phyloP scores from a whole-genome alignment of 306 rosid species.

The Lablab purpureus region DNA sequence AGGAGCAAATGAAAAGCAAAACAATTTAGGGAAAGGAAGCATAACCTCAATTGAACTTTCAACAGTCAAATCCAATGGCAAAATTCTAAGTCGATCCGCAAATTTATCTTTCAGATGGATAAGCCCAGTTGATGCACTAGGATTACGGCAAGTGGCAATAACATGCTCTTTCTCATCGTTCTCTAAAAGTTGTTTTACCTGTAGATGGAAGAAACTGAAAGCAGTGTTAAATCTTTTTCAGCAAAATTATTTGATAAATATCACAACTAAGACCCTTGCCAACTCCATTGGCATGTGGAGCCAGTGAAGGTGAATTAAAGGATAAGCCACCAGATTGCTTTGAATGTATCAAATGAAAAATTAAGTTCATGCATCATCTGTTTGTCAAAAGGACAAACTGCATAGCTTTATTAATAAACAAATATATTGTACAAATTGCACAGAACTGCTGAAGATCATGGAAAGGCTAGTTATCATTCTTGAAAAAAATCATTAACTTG shows the following conservation, averaged over 20 bases:
- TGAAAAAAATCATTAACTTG: not conserved
- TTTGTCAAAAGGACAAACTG: not conserved
- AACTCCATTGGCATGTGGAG: not conserved
- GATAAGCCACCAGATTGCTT: not conserved
- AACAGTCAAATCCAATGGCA: conserved; percentile 73
- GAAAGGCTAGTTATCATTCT: conserved; percentile 17
- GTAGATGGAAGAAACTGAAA: conserved; percentile 36
- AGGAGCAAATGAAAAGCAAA: conserved; percentile 14
- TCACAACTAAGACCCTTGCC: not conserved
- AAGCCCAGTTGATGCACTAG: conserved; percentile 71
- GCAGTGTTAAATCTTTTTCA: conserved; percentile 31
- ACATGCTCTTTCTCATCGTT: conserved; percentile 79
- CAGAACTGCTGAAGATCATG: not conserved
- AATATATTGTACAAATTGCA: not conserved
- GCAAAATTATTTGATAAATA: not conserved
- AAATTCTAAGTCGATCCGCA: conserved; percentile 65
- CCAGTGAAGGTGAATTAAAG: not conserved
- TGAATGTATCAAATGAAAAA: not conserved
- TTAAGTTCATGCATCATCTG: not conserved
- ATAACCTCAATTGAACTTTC: conserved; percentile 90
- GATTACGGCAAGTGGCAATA: conserved; percentile 89
- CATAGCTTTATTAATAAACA: not conserved
- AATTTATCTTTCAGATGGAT: conserved; percentile 66
- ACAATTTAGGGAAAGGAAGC: conserved; percentile 16
- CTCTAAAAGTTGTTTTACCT: conserved; percentile 89